phyloP scores from a whole-genome alignment of 768 basidiomycete species.

The Suillus weaverae region DNA sequence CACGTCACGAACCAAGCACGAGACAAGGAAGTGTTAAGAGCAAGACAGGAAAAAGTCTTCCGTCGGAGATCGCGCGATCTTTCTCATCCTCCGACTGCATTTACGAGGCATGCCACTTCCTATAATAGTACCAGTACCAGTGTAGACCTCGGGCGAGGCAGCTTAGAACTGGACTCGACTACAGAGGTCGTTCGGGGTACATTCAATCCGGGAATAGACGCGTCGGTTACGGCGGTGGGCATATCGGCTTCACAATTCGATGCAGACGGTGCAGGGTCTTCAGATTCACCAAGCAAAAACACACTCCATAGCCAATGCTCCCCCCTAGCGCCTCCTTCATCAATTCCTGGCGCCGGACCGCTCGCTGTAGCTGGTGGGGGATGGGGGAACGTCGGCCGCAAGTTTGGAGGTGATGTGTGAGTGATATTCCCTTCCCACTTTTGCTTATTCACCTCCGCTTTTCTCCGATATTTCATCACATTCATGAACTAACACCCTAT shows the following conservation, averaged over 20 bases:
- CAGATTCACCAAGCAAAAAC: background rate
- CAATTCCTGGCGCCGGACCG: slow-evolving; percentile 42
- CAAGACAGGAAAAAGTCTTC: slow-evolving; percentile 16
- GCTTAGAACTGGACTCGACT: background rate
- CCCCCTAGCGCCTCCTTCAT: slow-evolving; percentile 34
- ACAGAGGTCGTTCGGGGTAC: background rate
- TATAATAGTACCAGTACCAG: background rate
- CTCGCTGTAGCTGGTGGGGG: slow-evolving; percentile 35
- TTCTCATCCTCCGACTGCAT: slow-evolving; percentile 4
- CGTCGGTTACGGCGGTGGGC: background rate
- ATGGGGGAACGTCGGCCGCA: slow-evolving; percentile 56
- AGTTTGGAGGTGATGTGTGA: slow-evolving; percentile 62
- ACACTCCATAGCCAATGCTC: background rate
- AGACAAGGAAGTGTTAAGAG: slow-evolving; percentile 26
- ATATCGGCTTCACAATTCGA: background rate
- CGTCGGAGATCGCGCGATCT: slow-evolving; percentile 31
- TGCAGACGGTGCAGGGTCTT: background rate
- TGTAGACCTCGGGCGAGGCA: slow-evolving; percentile 1
- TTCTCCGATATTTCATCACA: background rate
- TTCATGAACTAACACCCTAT: background rate
- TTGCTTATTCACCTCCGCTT: background rate
- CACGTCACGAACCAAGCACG: slow-evolving; percentile 9
- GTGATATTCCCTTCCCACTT: background rate
- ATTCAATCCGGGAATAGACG: background rate
- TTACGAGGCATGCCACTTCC: slow-evolving; percentile 1